These are phyloP conservation scores for Coemansia sp. DNA, from an alignment of 192 early-diverging fungal genomes.

Conservation along the genomic window DNA sequence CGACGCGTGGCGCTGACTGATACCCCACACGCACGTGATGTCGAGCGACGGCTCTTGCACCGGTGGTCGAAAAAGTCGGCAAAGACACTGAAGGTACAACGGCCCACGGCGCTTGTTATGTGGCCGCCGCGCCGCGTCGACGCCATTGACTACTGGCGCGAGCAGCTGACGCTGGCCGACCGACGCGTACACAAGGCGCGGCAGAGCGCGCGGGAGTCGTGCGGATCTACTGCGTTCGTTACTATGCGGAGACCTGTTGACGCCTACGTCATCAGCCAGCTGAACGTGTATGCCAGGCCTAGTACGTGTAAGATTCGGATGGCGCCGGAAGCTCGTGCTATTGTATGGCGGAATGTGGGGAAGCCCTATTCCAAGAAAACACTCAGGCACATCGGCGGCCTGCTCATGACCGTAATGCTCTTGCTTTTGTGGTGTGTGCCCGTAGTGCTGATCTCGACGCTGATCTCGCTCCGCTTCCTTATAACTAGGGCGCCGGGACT, in stretches of 20 bases:
- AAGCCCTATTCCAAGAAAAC: slow-evolving; percentile 59
- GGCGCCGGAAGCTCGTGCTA: slow-evolving; percentile 74
- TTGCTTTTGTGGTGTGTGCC: slow-evolving; percentile 77
- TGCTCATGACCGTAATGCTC: slow-evolving; percentile 61
- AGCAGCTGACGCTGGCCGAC: slow-evolving; percentile 59
- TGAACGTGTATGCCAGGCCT: slow-evolving; percentile 63
- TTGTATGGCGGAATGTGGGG: slow-evolving; percentile 70
- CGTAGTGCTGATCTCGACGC: slow-evolving; percentile 64
- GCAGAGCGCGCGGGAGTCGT: background rate
- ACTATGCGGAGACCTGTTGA: slow-evolving; percentile 67
- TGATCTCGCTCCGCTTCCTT: slow-evolving; percentile 66
- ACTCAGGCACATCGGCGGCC: slow-evolving; percentile 59
- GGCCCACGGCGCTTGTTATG: background rate
- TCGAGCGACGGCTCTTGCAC: slow-evolving; percentile 35
- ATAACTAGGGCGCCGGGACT: slow-evolving; percentile 63
- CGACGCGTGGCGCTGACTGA: slow-evolving; percentile 36
- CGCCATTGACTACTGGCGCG: slow-evolving; percentile 64
- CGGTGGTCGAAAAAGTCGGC: slow-evolving; percentile 30
- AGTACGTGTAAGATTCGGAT: slow-evolving; percentile 60
- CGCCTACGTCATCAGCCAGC: slow-evolving; percentile 67
- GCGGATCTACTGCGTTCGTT: slow-evolving; percentile 67
- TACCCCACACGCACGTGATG: slow-evolving; percentile 27
- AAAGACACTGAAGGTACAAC: background rate
- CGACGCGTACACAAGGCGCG: slow-evolving; percentile 45
- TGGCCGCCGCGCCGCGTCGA: slow-evolving; percentile 45